Percentiles rank a stretch among this genome's conserved stretches.
Conservation (phyloP, 2,329 filamentous ascomycete genomes). For the Helotiales sp. region DNA sequence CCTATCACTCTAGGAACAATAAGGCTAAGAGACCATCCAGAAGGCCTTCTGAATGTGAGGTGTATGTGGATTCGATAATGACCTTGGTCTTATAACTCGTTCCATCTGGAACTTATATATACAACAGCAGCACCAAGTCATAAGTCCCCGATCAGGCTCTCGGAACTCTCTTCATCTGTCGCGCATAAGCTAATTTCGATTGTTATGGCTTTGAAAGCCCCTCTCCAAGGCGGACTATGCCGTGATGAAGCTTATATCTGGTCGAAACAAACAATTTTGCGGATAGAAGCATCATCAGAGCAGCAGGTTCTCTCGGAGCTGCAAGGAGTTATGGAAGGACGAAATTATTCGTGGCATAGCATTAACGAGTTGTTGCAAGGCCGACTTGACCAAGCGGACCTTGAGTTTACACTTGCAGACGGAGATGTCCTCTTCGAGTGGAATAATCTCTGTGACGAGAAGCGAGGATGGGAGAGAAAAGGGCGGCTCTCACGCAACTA, state of each 20-base stretch:
- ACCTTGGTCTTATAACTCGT: too few relatives aligned
- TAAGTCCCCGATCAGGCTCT: too few relatives aligned
- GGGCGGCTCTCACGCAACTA: conserved; percentile 8
- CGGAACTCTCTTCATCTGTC: too few relatives aligned
- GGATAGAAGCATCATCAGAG: conserved; percentile 13
- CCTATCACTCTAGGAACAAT: too few relatives aligned
- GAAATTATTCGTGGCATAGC: conserved; percentile 19
- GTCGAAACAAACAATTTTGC: conserved; percentile 11
- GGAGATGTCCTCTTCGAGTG: conserved; percentile 20
- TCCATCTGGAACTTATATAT: too few relatives aligned
- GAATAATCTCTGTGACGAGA: conserved; percentile 22
- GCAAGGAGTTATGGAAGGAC: conserved; percentile 12
- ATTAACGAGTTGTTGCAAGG: conserved; percentile 17
- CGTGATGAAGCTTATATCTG: neutral
- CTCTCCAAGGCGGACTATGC: neutral
- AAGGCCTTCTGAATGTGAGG: too few relatives aligned
- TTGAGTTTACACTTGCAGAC: conserved; percentile 15
- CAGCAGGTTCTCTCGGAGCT: conserved; percentile 15
- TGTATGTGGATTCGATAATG: too few relatives aligned
- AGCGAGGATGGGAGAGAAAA: conserved; percentile 16
- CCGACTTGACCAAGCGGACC: conserved; percentile 11
- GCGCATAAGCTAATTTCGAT: too few relatives aligned
- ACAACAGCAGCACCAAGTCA: too few relatives aligned
- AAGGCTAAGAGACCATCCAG: too few relatives aligned
- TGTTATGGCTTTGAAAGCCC: neutral